Percentiles rank a stretch among this genome's conserved stretches.
These are phyloP conservation scores for Penicillium glabrum DNA, from an alignment of 2,329 filamentous ascomycete genomes.

Conservation along the genomic window DNA sequence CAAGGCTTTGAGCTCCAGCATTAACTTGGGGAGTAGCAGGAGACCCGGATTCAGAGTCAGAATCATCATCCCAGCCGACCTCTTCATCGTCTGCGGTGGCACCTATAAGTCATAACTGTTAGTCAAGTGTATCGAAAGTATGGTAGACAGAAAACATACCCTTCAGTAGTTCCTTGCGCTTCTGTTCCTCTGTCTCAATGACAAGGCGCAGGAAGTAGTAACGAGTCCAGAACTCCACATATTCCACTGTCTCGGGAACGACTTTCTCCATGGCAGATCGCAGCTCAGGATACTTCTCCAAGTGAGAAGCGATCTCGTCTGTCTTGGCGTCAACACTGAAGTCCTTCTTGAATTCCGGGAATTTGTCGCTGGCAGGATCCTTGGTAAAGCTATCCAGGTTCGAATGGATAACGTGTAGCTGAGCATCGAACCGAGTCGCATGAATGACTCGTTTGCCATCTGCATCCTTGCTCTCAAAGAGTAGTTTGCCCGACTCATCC, in stretches of 20 bases:
- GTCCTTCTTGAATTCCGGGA: slow-evolving; percentile 66
- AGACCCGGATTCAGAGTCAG: slow-evolving; percentile 54
- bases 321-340: slow-evolving; percentile 87
- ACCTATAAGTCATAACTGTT: slow-evolving; percentile 22
- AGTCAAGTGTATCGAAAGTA: background rate
- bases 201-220: slow-evolving; percentile 95
- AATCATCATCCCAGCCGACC: slow-evolving; percentile 70
- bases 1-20: slow-evolving; percentile 35
- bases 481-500: slow-evolving; percentile 59
- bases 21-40: slow-evolving; percentile 44
- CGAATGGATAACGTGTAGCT: slow-evolving; percentile 92
- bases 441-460: slow-evolving; percentile 91
- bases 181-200: slow-evolving; percentile 88
- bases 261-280: slow-evolving; percentile 89
- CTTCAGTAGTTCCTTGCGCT: slow-evolving; percentile 84
- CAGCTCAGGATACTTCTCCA: slow-evolving; percentile 84
- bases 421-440: slow-evolving; percentile 89
- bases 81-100: slow-evolving; percentile 65
- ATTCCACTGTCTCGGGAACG: slow-evolving; percentile 90
- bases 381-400: slow-evolving; percentile 77
- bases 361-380: slow-evolving; percentile 76
- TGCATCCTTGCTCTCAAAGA: slow-evolving; percentile 93
- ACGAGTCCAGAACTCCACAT: slow-evolving; percentile 84
- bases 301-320: slow-evolving; percentile 73
- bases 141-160: slow-evolving; percentile 56